Percentiles rank a stretch among this genome's conserved stretches.
phyloP scores from a whole-genome alignment of 2,329 filamentous ascomycete genomes.

The Fulvia fulva region DNA sequence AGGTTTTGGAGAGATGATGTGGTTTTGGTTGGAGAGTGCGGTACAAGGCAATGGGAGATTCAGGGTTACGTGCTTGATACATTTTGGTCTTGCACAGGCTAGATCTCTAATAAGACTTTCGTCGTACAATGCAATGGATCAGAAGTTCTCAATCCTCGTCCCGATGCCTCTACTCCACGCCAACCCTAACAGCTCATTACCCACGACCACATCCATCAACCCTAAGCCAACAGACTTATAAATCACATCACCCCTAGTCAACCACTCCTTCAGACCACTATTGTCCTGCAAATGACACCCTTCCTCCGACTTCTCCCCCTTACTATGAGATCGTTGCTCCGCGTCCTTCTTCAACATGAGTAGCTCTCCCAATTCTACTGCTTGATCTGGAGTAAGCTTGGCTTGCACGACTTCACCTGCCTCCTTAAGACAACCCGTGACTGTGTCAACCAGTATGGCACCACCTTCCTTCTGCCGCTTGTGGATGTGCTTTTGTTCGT shows the following conservation, averaged over 20 bases:
- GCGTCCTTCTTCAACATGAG: constrained; percentile 59
- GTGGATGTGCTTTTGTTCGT: constrained; percentile 58
- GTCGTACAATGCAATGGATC: not conserved
- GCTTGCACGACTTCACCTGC: constrained; percentile 84
- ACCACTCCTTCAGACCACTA: constrained; percentile 50
- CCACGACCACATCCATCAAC: constrained; percentile 65
- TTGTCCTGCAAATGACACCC: constrained; percentile 35
- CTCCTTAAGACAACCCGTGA: constrained; percentile 75
- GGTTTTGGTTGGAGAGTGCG: not conserved
- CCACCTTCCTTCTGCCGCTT: constrained; percentile 58
- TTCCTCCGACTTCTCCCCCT: constrained; percentile 20
- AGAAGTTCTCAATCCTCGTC: constrained; percentile 49
- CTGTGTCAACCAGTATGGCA: constrained; percentile 61
- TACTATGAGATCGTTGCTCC: constrained; percentile 34
- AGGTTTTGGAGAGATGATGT: not conserved
- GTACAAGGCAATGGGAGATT: not conserved
- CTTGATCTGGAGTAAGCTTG: constrained; percentile 65
- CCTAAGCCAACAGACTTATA: constrained; percentile 68
- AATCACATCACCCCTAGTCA: constrained; percentile 59
- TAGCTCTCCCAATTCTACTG: constrained; percentile 85
- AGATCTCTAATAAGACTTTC: not conserved
- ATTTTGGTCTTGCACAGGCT: not conserved
- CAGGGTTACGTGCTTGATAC: not conserved
- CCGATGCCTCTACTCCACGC: constrained; percentile 55
- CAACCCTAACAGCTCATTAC: constrained; percentile 53